These are phyloP conservation scores for Neurospora sp. DNA, from an alignment of 495 filamentous ascomycete genomes.

Conservation along the genomic window DNA sequence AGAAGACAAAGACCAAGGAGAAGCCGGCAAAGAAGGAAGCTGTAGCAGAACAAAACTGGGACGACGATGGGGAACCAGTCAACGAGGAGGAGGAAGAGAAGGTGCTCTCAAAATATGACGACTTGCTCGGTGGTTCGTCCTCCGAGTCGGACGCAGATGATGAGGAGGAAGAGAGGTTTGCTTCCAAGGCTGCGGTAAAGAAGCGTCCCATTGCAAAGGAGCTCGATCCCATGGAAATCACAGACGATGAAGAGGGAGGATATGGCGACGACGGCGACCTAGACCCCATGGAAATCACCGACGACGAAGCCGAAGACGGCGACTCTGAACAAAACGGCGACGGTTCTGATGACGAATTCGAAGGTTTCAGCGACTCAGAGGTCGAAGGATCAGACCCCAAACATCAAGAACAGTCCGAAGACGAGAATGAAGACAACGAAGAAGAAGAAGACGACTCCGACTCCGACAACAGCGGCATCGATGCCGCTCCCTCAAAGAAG, in stretches of 20 bases:
- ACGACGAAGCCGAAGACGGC: conserved; percentile 7
- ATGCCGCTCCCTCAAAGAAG: conserved; percentile 6
- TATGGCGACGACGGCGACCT: neutral
- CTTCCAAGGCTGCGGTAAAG: neutral
- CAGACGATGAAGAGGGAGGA: conserved; percentile 9
- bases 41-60: neutral
- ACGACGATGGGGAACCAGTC: neutral
- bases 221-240: conserved; percentile 13
- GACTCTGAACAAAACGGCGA: neutral
- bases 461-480: conserved; percentile 10
- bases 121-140: conserved; percentile 11
- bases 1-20: conserved; percentile 9
- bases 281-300: conserved; percentile 13
- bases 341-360: conserved; percentile 5
- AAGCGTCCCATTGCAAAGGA: conserved; percentile 3
- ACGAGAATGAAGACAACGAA: neutral
- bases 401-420: conserved; percentile 2
- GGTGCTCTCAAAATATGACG: conserved; percentile 8
- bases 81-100: conserved; percentile 12
- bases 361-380: conserved; percentile 6
- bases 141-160: conserved; percentile 7
- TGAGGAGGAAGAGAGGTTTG: conserved; percentile 4
- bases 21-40: conserved; percentile 11
- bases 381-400: conserved; percentile 1
- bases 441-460: neutral